phyloP scores from a whole-genome alignment of 106 monocot genomes.

The Apostasia shenzhenica region DNA sequence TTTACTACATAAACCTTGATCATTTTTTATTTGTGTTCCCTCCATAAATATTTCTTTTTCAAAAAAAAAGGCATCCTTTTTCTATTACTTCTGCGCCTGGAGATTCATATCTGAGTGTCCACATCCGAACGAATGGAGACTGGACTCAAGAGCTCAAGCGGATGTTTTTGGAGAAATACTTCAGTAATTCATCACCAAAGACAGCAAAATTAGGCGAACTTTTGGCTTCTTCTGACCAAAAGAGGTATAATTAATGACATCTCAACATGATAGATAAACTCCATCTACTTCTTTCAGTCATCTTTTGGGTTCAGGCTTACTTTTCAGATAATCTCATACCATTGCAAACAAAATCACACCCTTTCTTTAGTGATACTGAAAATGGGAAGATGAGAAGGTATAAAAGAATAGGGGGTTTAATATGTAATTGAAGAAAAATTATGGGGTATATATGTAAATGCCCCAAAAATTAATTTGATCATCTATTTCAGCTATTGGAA shows the following conservation, averaged over 20 bases:
- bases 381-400: too few relatives aligned
- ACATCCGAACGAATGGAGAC: slow-evolving; percentile 65
- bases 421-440: too few relatives aligned
- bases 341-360: background rate
- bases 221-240: slow-evolving; percentile 7
- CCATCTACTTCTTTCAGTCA: background rate
- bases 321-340: background rate
- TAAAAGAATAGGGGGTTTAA: too few relatives aligned
- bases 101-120: slow-evolving; percentile 70
- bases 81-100: slow-evolving; percentile 92
- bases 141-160: slow-evolving; percentile 79
- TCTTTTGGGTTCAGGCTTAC: background rate
- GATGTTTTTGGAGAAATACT: slow-evolving; percentile 54
- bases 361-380: background rate
- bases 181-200: slow-evolving; percentile 10
- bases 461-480: too few relatives aligned
- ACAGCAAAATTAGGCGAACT: slow-evolving; percentile 35
- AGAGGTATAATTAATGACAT: slow-evolving; percentile 14
- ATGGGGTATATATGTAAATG: too few relatives aligned
- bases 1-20: background rate
- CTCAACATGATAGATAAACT: too few relatives aligned
- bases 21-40: background rate
- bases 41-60: background rate
- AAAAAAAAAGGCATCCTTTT: slow-evolving; percentile 68
- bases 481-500: too few relatives aligned